Conservation (phyloP, 495 filamentous ascomycete species). For the Geoglossum glabrum region DNA sequence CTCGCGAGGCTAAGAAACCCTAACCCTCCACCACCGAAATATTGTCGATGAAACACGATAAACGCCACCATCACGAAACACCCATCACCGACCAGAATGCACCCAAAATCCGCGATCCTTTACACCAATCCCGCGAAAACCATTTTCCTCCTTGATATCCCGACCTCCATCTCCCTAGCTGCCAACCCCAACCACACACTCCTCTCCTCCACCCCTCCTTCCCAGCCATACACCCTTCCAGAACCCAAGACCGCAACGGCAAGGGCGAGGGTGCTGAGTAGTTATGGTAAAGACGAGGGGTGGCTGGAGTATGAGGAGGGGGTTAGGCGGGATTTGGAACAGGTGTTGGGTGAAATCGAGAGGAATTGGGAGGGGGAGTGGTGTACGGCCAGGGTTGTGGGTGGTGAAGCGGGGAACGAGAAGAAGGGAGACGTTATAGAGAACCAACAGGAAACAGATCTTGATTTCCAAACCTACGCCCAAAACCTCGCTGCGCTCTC, state of each 20-base stretch:
- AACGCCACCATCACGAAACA: too few relatives aligned
- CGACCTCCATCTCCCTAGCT: conserved; percentile 33
- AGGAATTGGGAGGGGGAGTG: conserved; percentile 13
- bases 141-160: conserved; percentile 41
- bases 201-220: not conserved
- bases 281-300: too few relatives aligned
- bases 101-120: too few relatives aligned
- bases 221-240: conserved; percentile 1
- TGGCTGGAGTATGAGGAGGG: conserved; percentile 11
- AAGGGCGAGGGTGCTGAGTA: not conserved
- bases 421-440: not conserved
- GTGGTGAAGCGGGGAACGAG: not conserved
- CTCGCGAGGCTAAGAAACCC: too few relatives aligned
- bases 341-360: conserved; percentile 10
- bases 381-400: conserved; percentile 21
- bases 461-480: not conserved
- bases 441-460: not conserved
- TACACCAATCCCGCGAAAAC: conserved; percentile 26
- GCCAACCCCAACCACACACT: conserved; percentile 10
- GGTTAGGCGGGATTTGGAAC: conserved; percentile 9
- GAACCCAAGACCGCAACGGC: not conserved
- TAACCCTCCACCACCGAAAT: too few relatives aligned
- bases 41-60: too few relatives aligned
- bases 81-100: too few relatives aligned
- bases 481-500: conserved; percentile 5